Evolutionary conservation across 2,329 filamentous ascomycete species (phyloP), one percentile per base, ranked within the genome.

Genomic region (Achaetomium macrosporum): DNA sequence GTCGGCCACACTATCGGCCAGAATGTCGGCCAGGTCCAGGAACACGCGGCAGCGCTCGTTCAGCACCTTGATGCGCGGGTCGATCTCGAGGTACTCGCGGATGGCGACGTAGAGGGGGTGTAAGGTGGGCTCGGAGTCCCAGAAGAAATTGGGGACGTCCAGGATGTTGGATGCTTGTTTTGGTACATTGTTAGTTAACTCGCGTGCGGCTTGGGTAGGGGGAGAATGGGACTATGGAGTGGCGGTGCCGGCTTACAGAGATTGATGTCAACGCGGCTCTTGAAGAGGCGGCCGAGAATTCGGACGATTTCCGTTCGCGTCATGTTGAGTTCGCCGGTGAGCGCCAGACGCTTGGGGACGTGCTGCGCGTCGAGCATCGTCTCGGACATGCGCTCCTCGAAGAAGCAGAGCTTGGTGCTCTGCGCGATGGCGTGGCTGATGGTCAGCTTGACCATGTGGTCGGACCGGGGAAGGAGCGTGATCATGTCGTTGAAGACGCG

Each of bases 401-500:
- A 99, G 68, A 93, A 90, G 66, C 87, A 93, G 39, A 99, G 75
- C 69, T 96, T 97, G 0, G 93, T 99, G 69, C 91, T 96, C 70
- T 99, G 93, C 1, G 90, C 90, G 61, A 99, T 96, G 36, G 91
- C 93, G 67, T 99, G 93, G 68, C 88, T 95, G 74, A 99, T 99
- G 33, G 92, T 90, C 15, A 99, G 78, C 71, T 97, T 97, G 67
- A 97, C 95, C 92, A 99, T 97, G 72, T 99, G 93, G 71, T 99
- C 93, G 29, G 78, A 82, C 37, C 89, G 85, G 55, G 90, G 95
- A 57, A 95, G 80, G 42, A 99, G 75, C 0, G 93, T 99, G 63
- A 99, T 97, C 93, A 99, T 99, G 69, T 99, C 93, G 71, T 99
- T 97, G 74, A 95, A 99, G 30, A 99, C 88, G 52, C 93, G 82